Evolutionary conservation across 2,329 filamentous ascomycete genomes (phyloP).

Genomic region (Diaporthe ampelina): DNA sequence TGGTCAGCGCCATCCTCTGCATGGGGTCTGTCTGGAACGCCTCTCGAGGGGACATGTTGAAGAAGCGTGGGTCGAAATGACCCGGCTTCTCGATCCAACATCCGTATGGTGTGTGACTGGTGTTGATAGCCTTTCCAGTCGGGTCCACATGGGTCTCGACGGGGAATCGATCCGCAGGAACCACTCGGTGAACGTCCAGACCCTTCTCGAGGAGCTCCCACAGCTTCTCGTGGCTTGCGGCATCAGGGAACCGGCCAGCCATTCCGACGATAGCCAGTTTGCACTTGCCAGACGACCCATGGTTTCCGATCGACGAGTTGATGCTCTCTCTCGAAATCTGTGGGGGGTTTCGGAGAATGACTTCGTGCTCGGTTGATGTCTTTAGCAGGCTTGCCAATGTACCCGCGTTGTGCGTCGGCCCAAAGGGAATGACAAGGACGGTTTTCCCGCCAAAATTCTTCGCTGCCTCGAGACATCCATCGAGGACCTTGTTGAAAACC

Average conservation of each 20-base stretch:
- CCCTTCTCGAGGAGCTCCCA: slow-evolving; percentile 84
- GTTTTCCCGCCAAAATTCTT: slow-evolving; percentile 55
- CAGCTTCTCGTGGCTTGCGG: slow-evolving; percentile 77
- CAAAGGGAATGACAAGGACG: slow-evolving; percentile 63
- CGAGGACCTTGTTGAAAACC: slow-evolving; percentile 62
- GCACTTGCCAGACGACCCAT: slow-evolving; percentile 63
- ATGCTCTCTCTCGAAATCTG: slow-evolving; percentile 53
- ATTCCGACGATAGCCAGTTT: slow-evolving; percentile 91
- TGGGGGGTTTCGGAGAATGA: slow-evolving; percentile 56
- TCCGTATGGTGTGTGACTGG: slow-evolving; percentile 81
- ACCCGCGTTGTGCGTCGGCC: slow-evolving; percentile 63
- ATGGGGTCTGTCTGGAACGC: slow-evolving; percentile 86
- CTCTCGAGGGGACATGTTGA: slow-evolving; percentile 88
- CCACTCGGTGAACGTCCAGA: slow-evolving; percentile 78
- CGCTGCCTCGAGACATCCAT: slow-evolving; percentile 61
- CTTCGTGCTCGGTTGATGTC: slow-evolving; percentile 57
- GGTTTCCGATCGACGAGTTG: slow-evolving; percentile 58
- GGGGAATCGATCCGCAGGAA: slow-evolving; percentile 81
- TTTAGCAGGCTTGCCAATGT: slow-evolving; percentile 60
- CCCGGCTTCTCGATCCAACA: slow-evolving; percentile 83
- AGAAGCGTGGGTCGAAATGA: slow-evolving; percentile 85
- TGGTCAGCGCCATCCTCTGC: slow-evolving; percentile 81
- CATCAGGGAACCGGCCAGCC: slow-evolving; percentile 82
- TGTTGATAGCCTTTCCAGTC: slow-evolving; percentile 81
- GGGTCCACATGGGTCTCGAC: slow-evolving; percentile 79